A percentile compares a stretch with the other conserved stretches of the same genome.
Evolutionary conservation across 1,139 yeast species (phyloP).

Genomic region (Yamadazyma diddensiae): DNA sequence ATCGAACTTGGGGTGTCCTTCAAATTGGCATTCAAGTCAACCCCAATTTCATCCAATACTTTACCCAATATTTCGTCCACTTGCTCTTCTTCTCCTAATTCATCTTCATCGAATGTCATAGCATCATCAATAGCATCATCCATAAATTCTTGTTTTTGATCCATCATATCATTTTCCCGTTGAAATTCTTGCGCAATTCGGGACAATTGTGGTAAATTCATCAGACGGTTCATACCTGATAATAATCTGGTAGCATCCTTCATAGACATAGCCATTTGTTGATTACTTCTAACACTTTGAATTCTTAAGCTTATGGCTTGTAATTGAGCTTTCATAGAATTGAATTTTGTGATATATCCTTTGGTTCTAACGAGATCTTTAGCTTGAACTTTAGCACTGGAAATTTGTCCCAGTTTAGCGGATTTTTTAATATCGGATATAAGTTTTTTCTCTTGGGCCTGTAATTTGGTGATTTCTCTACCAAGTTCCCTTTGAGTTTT

Average conservation of each 20-base stretch:
- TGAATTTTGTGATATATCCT: slow-evolving; percentile 78
- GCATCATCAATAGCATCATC: slow-evolving; percentile 97
- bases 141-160: slow-evolving; percentile 97
- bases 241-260: slow-evolving; percentile 88
- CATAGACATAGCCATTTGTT: slow-evolving; percentile 95
- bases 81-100: slow-evolving; percentile 72
- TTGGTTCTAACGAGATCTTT: slow-evolving; percentile 90
- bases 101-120: slow-evolving; percentile 79
- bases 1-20: slow-evolving; percentile 57
- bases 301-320: slow-evolving; percentile 92
- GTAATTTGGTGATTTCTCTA: slow-evolving; percentile 81
- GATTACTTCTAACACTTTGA: slow-evolving; percentile 87
- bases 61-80: slow-evolving; percentile 89
- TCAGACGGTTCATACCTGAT: slow-evolving; percentile 81
- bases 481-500: slow-evolving; percentile 91
- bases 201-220: slow-evolving; percentile 88
- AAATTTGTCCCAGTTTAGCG: slow-evolving; percentile 85
- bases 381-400: slow-evolving; percentile 92
- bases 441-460: slow-evolving; percentile 86
- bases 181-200: slow-evolving; percentile 95
- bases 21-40: slow-evolving; percentile 70
- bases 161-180: slow-evolving; percentile 92
- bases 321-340: slow-evolving; percentile 89
- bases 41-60: slow-evolving; percentile 94
- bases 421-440: slow-evolving; percentile 83